Conservation (phyloP, 192 early-diverging fungal genomes). For the Phycomyces blakesleeanus region DNA sequence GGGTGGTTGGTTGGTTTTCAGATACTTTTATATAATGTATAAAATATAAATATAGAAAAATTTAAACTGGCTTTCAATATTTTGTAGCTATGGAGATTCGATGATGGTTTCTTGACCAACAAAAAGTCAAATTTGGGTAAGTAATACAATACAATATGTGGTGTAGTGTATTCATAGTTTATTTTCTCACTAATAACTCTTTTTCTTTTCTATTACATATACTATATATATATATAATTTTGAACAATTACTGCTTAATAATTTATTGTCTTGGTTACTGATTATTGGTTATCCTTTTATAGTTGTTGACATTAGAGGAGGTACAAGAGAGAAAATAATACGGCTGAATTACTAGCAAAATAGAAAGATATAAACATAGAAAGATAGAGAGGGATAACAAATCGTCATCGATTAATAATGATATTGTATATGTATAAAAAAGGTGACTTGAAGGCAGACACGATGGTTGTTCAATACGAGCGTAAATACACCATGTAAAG, state of each 20-base stretch:
- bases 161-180: too few species aligned
- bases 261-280: too few species aligned
- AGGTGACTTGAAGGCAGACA: conserved; percentile 18
- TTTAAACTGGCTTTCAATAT: neutral
- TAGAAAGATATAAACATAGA: too few species aligned
- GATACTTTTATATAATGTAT: too few species aligned
- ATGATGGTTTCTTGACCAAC: conserved; percentile 19
- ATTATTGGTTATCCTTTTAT: neutral
- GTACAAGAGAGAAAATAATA: too few species aligned
- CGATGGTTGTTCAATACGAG: conserved; percentile 15
- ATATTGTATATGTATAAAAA: too few species aligned
- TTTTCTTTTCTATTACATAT: too few species aligned
- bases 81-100: conserved; percentile 17
- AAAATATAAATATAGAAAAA: neutral
- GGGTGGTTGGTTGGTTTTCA: too few species aligned
- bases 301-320: conserved; percentile 23
- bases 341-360: too few species aligned
- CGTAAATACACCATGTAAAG: conserved; percentile 26
- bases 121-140: conserved; percentile 16
- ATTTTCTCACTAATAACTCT: too few species aligned
- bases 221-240: too few species aligned
- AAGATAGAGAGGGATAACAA: neutral
- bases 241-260: too few species aligned
- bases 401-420: neutral
- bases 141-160: neutral